phyloP scores from a whole-genome alignment of 2,329 filamentous ascomycete species.

The Penicillium sp. region DNA sequence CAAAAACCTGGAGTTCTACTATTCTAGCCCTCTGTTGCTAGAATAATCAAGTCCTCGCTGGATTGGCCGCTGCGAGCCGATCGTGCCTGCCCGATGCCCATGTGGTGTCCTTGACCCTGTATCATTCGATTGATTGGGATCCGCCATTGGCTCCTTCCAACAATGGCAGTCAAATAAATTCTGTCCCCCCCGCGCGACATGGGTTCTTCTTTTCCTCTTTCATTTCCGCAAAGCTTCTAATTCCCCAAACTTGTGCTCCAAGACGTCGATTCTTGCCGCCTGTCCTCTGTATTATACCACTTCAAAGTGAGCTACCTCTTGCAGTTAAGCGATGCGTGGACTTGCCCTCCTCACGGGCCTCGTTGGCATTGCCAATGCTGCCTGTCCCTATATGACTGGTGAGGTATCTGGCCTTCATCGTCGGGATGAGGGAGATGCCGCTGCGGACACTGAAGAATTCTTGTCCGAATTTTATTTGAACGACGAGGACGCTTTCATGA shows the following conservation, averaged over 20 bases:
- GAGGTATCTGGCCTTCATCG: constrained; percentile 28
- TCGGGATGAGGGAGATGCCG: constrained; percentile 34
- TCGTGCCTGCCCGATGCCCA: constrained; percentile 9
- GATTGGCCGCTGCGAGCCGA: constrained; percentile 15
- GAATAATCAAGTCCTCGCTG: constrained; percentile 22
- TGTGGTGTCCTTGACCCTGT: constrained; percentile 8
- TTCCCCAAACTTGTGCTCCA: not conserved
- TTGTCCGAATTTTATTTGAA: constrained; percentile 53
- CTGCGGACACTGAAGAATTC: constrained; percentile 43
- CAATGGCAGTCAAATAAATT: not conserved
- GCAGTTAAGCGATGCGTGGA: constrained; percentile 30
- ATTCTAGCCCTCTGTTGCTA: constrained; percentile 9
- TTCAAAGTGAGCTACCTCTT: not conserved
- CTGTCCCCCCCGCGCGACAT: not conserved
- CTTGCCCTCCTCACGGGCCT: constrained; percentile 34
- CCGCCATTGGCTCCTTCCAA: constrained; percentile 13
- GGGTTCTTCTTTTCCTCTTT: constrained; percentile 1
- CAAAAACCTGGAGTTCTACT: constrained; percentile 14
- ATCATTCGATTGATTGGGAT: not conserved
- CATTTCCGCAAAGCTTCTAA: constrained; percentile 18
- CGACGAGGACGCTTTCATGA: constrained; percentile 61
- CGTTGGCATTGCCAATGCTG: constrained; percentile 42
- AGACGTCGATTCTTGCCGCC: not conserved
- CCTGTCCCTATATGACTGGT: constrained; percentile 48
- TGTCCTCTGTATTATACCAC: not conserved